Conservation (phyloP, 495 filamentous ascomycete species). For the Aspergillus diversus region DNA sequence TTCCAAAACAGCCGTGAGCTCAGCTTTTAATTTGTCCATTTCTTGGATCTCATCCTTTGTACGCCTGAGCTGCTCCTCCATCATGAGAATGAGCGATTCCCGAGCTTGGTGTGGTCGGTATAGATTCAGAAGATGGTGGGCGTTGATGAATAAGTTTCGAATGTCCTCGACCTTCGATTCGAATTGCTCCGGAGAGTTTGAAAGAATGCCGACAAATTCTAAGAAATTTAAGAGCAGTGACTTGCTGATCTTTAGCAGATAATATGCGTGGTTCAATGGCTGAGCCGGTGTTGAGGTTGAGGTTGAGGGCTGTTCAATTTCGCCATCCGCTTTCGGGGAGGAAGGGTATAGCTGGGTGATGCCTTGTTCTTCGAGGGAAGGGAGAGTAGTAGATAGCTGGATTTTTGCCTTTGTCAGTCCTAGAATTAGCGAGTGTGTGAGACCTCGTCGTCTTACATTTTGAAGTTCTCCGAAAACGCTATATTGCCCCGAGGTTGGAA, state of each 20-base stretch:
- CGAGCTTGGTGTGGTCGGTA: conserved; percentile 95
- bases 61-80: conserved; percentile 83
- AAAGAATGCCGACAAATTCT: conserved; percentile 73
- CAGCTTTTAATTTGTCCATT: conserved; percentile 70
- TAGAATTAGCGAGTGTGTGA: background rate
- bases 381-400: conserved; percentile 63
- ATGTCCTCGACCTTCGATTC: conserved; percentile 73
- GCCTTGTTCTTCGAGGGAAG: conserved; percentile 67
- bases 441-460: conserved; percentile 45
- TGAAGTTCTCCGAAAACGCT: conserved; percentile 72
- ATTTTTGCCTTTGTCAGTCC: conserved; percentile 8
- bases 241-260: conserved; percentile 78
- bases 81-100: conserved; percentile 85
- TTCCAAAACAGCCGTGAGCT: conserved; percentile 70
- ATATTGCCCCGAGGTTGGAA: conserved; percentile 72
- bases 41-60: conserved; percentile 77
- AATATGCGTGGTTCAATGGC: conserved; percentile 68
- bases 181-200: conserved; percentile 61
- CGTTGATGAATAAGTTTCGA: conserved; percentile 80
- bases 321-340: conserved; percentile 41
- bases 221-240: conserved; percentile 84
- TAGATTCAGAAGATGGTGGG: conserved; percentile 88
- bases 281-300: conserved; percentile 39
- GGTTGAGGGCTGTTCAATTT: conserved; percentile 30
- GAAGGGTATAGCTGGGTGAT: conserved; percentile 71